Evolutionary conservation across 2,329 filamentous ascomycete genomes (phyloP).

Genomic region (Cercospora sp.): DNA sequence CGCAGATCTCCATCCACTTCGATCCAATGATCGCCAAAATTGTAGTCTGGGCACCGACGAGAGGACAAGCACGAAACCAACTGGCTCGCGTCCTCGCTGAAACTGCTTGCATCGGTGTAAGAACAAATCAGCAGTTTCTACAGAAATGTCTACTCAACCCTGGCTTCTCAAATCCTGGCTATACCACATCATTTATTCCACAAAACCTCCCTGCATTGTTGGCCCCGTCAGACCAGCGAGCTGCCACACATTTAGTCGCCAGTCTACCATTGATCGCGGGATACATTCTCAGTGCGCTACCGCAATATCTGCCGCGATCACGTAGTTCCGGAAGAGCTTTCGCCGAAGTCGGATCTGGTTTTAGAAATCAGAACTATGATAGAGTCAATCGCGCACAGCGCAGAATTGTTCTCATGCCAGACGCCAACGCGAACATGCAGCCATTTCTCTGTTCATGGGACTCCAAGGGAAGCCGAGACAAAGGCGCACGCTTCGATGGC

Average conservation of each 20-base stretch:
- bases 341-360: not conserved
- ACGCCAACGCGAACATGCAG: not conserved
- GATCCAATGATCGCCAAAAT: slow-evolving; percentile 7
- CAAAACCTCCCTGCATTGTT: not conserved
- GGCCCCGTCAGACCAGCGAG: not conserved
- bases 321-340: not conserved
- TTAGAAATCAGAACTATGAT: not conserved
- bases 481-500: not conserved
- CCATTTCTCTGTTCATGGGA: not conserved
- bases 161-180: not conserved
- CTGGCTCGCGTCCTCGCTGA: not conserved
- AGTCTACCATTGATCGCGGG: not conserved
- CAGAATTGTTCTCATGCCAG: not conserved
- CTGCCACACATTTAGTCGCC: not conserved
- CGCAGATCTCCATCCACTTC: slow-evolving; percentile 2
- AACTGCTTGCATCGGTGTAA: not conserved
- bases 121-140: not conserved
- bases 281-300: not conserved
- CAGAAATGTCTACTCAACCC: not conserved
- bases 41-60: not conserved
- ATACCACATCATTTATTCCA: not conserved
- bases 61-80: not conserved
- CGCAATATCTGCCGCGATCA: not conserved
- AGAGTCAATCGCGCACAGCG: not conserved
- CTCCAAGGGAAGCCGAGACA: not conserved